Conservation (phyloP, 192 early-diverging fungal species). For the Helicostylum pulchrum region DNA sequence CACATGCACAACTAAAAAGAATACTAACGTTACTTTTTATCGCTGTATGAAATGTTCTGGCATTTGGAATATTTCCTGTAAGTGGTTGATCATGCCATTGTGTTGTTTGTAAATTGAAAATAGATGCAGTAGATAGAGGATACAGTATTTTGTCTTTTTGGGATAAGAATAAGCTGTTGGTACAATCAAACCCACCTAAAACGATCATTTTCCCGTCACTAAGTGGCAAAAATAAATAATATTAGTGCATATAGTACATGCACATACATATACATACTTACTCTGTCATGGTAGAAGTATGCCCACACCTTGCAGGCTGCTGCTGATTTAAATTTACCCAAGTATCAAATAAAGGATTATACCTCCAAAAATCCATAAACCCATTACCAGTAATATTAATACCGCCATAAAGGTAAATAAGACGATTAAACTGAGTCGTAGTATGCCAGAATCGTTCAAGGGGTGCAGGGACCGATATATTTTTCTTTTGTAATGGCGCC, state of each 20-base stretch:
- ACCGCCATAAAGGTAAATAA: conserved; percentile 16
- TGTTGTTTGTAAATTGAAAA: conserved; percentile 2
- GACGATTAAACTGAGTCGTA: neutral
- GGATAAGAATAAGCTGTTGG: neutral
- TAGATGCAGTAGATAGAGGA: neutral
- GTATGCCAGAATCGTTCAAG: conserved; percentile 26
- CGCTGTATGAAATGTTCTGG: conserved; percentile 17
- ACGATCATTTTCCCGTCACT: conserved; percentile 17
- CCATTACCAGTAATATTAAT: conserved; percentile 5
- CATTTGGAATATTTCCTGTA: conserved; percentile 4
- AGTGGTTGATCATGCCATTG: conserved; percentile 13
- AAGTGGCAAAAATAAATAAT: no score
- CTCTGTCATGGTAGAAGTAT: conserved; percentile 18
- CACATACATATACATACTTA: neutral
- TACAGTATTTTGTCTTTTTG: conserved; percentile 7
- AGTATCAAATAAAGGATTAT: neutral
- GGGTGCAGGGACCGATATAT: neutral
- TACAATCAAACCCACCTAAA: conserved; percentile 19
- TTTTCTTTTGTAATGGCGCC: conserved; percentile 15
- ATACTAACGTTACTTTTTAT: conserved; percentile 17
- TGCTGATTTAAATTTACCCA: neutral
- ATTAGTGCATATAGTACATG: neutral
- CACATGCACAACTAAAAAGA: neutral
- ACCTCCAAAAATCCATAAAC: conserved; percentile 18
- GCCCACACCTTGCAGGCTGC: conserved; percentile 10